phyloP scores from a whole-genome alignment of 768 basidiomycete species.

The Trametes cingulata region DNA sequence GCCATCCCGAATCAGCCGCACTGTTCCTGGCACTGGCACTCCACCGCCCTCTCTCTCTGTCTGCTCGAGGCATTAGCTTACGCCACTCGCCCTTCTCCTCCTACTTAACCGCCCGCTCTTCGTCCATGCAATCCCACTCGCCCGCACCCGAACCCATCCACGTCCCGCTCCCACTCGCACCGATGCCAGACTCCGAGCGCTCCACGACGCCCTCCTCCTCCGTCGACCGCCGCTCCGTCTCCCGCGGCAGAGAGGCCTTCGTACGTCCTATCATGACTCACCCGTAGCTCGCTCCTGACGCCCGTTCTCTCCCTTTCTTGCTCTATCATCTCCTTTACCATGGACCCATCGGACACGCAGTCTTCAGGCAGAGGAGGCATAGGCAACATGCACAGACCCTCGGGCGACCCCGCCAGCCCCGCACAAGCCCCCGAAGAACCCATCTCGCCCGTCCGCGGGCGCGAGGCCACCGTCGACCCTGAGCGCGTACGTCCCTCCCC shows the following conservation, averaged over 20 bases:
- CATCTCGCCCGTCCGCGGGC: slow-evolving; percentile 59
- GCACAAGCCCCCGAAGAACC: slow-evolving; percentile 45
- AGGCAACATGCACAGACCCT: slow-evolving; percentile 63
- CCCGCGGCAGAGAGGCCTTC: slow-evolving; percentile 60
- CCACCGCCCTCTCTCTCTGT: too few relatives aligned
- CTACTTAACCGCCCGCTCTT: not conserved
- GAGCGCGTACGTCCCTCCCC: slow-evolving; percentile 35
- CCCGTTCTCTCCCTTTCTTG: not conserved
- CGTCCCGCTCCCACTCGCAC: too few relatives aligned
- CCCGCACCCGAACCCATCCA: too few relatives aligned
- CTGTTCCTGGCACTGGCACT: too few relatives aligned
- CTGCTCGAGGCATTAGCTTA: too few relatives aligned
- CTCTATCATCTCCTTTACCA: too few relatives aligned
- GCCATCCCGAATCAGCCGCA: too few relatives aligned
- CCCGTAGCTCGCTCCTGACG: not conserved
- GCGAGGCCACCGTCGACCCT: slow-evolving; percentile 48
- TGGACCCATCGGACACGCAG: too few relatives aligned
- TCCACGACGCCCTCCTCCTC: slow-evolving; percentile 15
- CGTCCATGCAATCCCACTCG: not conserved
- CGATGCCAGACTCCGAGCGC: slow-evolving; percentile 19
- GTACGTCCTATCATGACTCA: slow-evolving; percentile 39
- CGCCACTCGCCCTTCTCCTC: not conserved
- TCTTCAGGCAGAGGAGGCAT: slow-evolving; percentile 62
- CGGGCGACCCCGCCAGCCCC: slow-evolving; percentile 32
- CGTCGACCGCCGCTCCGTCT: slow-evolving; percentile 41